Conservation (phyloP, 2,329 filamentous ascomycete species). For the Pezicula radicicola region DNA sequence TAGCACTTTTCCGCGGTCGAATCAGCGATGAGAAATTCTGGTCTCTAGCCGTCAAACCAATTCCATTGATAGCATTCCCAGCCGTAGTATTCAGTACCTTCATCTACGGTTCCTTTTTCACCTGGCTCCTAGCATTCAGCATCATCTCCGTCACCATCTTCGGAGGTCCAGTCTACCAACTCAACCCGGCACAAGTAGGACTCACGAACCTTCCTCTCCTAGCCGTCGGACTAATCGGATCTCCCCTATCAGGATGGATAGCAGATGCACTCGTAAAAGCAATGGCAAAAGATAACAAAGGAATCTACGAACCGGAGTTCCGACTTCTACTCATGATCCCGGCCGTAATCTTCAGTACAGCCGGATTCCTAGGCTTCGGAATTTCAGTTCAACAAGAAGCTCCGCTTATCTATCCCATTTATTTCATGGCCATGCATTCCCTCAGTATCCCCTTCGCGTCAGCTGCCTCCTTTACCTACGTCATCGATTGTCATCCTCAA, state of each 20-base stretch:
- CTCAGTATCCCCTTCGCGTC: conserved; percentile 34
- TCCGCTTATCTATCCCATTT: conserved; percentile 26
- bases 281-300: conserved; percentile 22
- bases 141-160: conserved; percentile 38
- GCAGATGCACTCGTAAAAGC: conserved; percentile 40
- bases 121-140: conserved; percentile 45
- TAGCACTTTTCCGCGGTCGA: conserved; percentile 35
- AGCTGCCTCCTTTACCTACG: conserved; percentile 35
- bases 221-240: conserved; percentile 6
- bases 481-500: conserved; percentile 36
- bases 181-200: conserved; percentile 15
- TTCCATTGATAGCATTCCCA: conserved; percentile 47
- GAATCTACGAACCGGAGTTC: conserved; percentile 33
- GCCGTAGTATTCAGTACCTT: conserved; percentile 33
- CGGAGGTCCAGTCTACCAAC: conserved; percentile 41
- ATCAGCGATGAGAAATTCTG: conserved; percentile 34
- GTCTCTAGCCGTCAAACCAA: conserved; percentile 37
- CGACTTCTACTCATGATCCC: conserved; percentile 22
- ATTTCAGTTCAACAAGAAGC: conserved; percentile 29
- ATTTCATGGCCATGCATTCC: conserved; percentile 34
- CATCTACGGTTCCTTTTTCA: conserved; percentile 15
- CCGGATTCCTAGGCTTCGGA: conserved; percentile 37
- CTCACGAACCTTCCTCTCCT: conserved; percentile 14
- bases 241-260: conserved; percentile 10
- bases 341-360: conserved; percentile 21